A percentile compares a stretch with the other conserved stretches of the same genome.
phyloP scores from a whole-genome alignment of 108 stramenopile species.

The Skeletonema costatum region DNA sequence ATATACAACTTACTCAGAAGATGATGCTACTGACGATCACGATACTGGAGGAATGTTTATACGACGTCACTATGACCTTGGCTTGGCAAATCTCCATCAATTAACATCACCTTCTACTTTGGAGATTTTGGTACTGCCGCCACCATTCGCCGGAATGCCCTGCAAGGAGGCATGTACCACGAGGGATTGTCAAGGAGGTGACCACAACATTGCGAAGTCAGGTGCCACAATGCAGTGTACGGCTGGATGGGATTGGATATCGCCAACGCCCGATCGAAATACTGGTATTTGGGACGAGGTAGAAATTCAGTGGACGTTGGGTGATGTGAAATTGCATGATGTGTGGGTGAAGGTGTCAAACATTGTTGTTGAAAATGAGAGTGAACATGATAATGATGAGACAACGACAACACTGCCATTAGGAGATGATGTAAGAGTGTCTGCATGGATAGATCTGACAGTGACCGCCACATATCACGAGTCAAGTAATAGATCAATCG shows the following conservation, averaged over 20 bases:
- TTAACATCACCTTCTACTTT: background rate
- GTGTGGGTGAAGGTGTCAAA: slow-evolving; percentile 12
- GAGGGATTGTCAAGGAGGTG: slow-evolving; percentile 48
- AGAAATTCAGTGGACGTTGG: slow-evolving; percentile 26
- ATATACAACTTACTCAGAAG: slow-evolving; percentile 5
- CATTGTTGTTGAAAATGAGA: background rate
- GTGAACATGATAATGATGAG: background rate
- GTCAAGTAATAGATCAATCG: background rate
- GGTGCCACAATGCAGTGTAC: slow-evolving; percentile 54
- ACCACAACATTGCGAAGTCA: slow-evolving; percentile 53
- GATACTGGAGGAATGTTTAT: slow-evolving; percentile 39
- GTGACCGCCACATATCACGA: slow-evolving; percentile 22
- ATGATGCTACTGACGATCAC: background rate
- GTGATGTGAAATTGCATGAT: slow-evolving; percentile 36
- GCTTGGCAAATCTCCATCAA: background rate
- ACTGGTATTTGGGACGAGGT: slow-evolving; percentile 54
- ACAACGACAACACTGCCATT: slow-evolving; percentile 12
- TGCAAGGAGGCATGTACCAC: background rate
- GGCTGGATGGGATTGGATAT: slow-evolving; percentile 67
- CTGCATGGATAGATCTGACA: slow-evolving; percentile 25
- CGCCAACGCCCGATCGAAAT: slow-evolving; percentile 29
- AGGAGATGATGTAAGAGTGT: slow-evolving; percentile 31
- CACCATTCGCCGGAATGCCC: slow-evolving; percentile 35
- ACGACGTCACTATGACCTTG: slow-evolving; percentile 33
- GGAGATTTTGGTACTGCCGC: slow-evolving; percentile 38